These are phyloP conservation scores for Sporothrix humicola DNA, from an alignment of 2,329 filamentous ascomycete genomes.

Conservation along the genomic window DNA sequence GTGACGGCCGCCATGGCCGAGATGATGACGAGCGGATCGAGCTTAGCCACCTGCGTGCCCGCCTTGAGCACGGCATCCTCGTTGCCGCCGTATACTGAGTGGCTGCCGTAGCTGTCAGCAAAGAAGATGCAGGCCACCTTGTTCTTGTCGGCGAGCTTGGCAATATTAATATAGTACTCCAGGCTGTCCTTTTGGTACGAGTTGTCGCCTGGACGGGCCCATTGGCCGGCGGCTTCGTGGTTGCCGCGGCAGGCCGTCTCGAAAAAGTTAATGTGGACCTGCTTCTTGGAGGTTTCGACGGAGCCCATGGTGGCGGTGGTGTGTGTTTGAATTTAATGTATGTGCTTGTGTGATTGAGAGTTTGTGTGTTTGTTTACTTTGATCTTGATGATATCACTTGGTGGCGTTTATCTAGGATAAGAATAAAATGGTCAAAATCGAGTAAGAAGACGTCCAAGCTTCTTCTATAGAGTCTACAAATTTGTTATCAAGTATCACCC, in stretches of 20 bases:
- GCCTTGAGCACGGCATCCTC: conserved; percentile 9
- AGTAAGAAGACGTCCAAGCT: neutral
- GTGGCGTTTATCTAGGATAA: conserved; percentile 12
- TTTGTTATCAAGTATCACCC: neutral
- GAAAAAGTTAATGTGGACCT: conserved; percentile 38
- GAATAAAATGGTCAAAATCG: neutral
- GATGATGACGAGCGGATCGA: conserved; percentile 31
- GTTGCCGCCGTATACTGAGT: conserved; percentile 30
- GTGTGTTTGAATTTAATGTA: too few relatives aligned
- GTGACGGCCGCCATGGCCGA: conserved; percentile 38
- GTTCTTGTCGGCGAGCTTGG: conserved; percentile 32
- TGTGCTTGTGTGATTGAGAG: neutral
- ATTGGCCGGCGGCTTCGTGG: conserved; percentile 28
- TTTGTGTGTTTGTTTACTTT: neutral
- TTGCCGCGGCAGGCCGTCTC: conserved; percentile 26
- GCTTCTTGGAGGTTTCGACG: conserved; percentile 35
- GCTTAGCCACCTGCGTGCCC: conserved; percentile 23
- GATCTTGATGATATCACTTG: neutral
- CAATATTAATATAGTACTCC: conserved; percentile 31
- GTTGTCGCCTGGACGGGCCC: conserved; percentile 30
- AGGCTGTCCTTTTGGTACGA: conserved; percentile 29
- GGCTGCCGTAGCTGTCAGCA: conserved; percentile 31
- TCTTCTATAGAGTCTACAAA: conserved; percentile 11
- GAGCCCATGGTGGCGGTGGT: conserved; percentile 3
- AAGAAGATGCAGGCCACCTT: conserved; percentile 33